These are phyloP conservation scores for Barnettozyma sp. DNA, from an alignment of 805 yeast genomes.

Conservation along the genomic window DNA sequence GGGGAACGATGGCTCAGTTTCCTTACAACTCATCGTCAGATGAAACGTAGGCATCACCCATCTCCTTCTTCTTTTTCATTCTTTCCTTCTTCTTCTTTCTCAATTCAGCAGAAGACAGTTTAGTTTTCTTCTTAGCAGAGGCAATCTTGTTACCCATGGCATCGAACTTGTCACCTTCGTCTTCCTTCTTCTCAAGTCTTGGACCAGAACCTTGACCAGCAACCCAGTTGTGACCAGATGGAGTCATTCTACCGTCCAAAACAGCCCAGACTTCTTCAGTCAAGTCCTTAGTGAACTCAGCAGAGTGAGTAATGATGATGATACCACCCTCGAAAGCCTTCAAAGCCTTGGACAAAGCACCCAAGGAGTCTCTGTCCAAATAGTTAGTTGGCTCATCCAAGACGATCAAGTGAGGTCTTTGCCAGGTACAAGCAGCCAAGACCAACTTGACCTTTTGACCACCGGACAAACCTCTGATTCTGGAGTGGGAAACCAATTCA, in stretches of 20 bases:
- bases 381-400: conserved; percentile 99
- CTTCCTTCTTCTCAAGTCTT: conserved; percentile 94
- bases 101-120: conserved; percentile 97
- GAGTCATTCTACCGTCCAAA: conserved; percentile 95
- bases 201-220: conserved; percentile 99
- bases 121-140: conserved; percentile 91
- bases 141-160: conserved; percentile 99
- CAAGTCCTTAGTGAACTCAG: conserved; percentile 98
- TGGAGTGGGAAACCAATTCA: conserved; percentile 98
- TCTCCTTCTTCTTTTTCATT: conserved; percentile 99
- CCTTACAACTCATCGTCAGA: conserved; percentile 83
- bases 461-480: conserved; percentile 99
- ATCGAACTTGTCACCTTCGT: conserved; percentile 97
- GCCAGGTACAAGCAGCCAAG: conserved; percentile 99
- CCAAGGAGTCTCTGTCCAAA: conserved; percentile 98
- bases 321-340: conserved; percentile 99
- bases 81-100: conserved; percentile 99
- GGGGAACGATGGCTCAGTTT: too few relatives aligned
- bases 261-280: conserved; percentile 99
- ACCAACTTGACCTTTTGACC: conserved; percentile 99
- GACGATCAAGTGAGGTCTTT: conserved; percentile 99
- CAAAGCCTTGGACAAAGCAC: conserved; percentile 98
- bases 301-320: conserved; percentile 99
- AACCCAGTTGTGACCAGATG: conserved; percentile 99
- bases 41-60: conserved; percentile 98